Evolutionary conservation across 2,329 filamentous ascomycete species (phyloP), one percentile per base, ranked within the genome.

Genomic region (Knufia petricola): DNA sequence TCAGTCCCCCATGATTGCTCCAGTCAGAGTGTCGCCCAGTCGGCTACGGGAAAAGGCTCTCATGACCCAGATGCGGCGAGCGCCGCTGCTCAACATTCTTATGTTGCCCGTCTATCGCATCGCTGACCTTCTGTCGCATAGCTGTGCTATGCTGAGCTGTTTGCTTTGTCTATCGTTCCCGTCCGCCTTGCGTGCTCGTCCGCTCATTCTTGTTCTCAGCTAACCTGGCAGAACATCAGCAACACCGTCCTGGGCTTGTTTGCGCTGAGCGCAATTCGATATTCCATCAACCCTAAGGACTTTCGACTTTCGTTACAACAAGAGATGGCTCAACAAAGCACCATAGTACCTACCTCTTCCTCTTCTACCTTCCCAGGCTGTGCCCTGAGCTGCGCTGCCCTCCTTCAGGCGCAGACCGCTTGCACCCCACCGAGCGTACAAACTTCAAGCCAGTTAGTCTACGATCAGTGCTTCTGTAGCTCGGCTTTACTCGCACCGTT

Each of bases 401-500:
- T 87, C 38, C 79, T 75, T 61, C 77, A 85, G 64, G 86, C 84
- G 50, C 85, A 88, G 60, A 76, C 75, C 39, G 78, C 72, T 52
- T 94, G 87, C 65, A 74, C 83, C 1, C 82, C 83, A 2, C 66
- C 69, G 8, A 77, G 76, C 3, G 70, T 66, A 2, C 64, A 74
- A 3, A 63, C 66, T 4, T 71, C 73, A 43, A 70, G 73, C 41
- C 63, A 74, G 34, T 60, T 64, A 17, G 75, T 71, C 37, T 86
- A 84, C 63, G 71, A 78, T 45, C 70, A 73, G 30, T 94, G 87
- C 67, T 88, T 94, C 69, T 94, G 87, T 68, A 69, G 73, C 58
- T 79, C 83, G 43, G 55, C 71, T 10, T 68, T 74, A 19, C 73
- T 92, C 2, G 67, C 72, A 3, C 64, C 72, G 7, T 79, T 87